Conservation (phyloP, 1,139 yeast genomes). For the Candida gigantensis region DNA sequence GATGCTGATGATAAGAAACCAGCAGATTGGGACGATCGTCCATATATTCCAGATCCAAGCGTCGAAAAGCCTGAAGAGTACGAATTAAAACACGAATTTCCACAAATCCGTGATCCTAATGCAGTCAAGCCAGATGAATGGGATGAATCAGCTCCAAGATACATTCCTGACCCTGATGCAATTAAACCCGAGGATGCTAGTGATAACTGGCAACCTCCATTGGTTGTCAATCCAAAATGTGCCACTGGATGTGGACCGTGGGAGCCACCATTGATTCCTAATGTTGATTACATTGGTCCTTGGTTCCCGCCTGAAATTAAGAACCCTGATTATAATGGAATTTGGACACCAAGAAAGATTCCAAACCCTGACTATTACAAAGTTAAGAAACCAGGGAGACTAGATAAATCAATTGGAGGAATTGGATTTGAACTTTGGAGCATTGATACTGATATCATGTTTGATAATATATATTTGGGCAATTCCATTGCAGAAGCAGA, state of each 20-base stretch:
- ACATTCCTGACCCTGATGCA: constrained; percentile 67
- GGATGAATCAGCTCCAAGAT: constrained; percentile 64
- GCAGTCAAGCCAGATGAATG: constrained; percentile 74
- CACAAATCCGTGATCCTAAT: constrained; percentile 62
- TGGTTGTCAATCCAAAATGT: constrained; percentile 74
- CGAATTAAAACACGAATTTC: constrained; percentile 64
- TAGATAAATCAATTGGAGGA: constrained; percentile 73
- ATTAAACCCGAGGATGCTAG: constrained; percentile 69
- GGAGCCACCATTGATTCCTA: constrained; percentile 60
- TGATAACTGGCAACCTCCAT: constrained; percentile 77
- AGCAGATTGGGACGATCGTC: constrained; percentile 72
- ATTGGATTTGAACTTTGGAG: constrained; percentile 92
- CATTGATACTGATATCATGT: constrained; percentile 70
- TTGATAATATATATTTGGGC: constrained; percentile 85
- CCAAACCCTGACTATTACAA: constrained; percentile 71
- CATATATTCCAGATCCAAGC: constrained; percentile 65
- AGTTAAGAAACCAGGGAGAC: constrained; percentile 57
- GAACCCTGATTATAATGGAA: constrained; percentile 80
- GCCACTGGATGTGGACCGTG: constrained; percentile 72
- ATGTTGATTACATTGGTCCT: constrained; percentile 72
- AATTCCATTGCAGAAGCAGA: constrained; percentile 84
- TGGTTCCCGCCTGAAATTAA: constrained; percentile 69
- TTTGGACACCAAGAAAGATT: constrained; percentile 69
- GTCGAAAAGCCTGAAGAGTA: constrained; percentile 75
- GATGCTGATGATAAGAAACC: constrained; percentile 73